Base-by-base conservation (phyloP, 2,329 filamentous ascomycete species). In the Fusarium newnesense region DNA sequence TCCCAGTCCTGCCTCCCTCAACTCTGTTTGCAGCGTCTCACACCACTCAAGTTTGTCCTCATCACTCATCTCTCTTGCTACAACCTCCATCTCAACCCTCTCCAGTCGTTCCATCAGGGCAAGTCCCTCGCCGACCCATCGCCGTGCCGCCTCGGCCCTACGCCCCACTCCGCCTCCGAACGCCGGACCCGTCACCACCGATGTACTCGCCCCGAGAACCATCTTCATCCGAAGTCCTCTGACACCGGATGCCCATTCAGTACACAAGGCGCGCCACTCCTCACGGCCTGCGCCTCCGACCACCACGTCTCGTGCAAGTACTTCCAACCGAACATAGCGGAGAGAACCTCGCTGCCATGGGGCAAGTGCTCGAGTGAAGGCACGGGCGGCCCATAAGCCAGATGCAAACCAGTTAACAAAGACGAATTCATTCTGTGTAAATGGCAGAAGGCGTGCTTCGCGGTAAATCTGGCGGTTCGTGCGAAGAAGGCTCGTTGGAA, bases 391-490 rank as follows among this genome's bases (percentile, higher is more conserved):
- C 73, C 81, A 82, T 7, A 86, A 73, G 1, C 85, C 86, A 19
- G 83, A 85, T 18, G 82, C 80, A 76, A 85, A 85, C 82, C 83
- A 85, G 47, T 83, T 84, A 42, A 83, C 78, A 67, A 86, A 87
- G 30, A 82, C 81, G 64, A 87, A 87, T 58, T 86, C 84, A 76
- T 85, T 86, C 28, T 75, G 65, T 12, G 75, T 70, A 70, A 85
- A 86, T 5, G 86, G 84, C 5, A 86, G 32, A 1, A 64, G 24
- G 7, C 83, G 80, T 7, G 81, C 78, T 69, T 88, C 86, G 58
- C 74, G 37, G 76, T 86, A 87, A 26, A 87, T 72, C 61, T 85
- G 83, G 32, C 77, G 79, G 70, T 80, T 84, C 28, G 80, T 70
- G 9, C 62, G 68, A 5, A 87, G 81, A 9, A 87, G 76, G 7